Evolutionary conservation across 169 alveolate species (phyloP).

Genomic region (Eimeria sp.): DNA sequence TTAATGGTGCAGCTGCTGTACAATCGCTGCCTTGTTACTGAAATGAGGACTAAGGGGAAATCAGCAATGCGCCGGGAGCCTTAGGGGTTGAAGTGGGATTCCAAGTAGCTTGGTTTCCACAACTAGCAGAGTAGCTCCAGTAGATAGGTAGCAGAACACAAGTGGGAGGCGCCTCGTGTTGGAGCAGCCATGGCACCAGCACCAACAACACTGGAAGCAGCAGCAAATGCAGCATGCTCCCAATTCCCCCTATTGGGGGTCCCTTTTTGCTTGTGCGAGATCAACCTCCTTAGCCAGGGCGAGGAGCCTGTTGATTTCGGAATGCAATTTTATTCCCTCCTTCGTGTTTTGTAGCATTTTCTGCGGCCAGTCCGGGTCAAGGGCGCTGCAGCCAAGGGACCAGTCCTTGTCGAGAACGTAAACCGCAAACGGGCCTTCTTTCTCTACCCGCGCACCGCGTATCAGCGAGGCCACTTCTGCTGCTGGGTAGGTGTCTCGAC

Average conservation of each 20-base stretch:
- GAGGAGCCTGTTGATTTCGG: conserved; percentile 36
- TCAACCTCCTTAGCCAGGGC: conserved; percentile 40
- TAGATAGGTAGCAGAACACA: not conserved
- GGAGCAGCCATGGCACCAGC: conserved; percentile 8
- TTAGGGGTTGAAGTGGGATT: not conserved
- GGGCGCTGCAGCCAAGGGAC: conserved; percentile 40
- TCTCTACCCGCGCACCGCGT: conserved; percentile 15
- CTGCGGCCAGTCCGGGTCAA: conserved; percentile 46
- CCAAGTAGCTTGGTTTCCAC: not conserved
- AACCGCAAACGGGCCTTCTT: conserved; percentile 40
- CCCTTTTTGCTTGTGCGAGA: not conserved
- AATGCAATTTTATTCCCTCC: conserved; percentile 29
- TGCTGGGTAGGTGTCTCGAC: conserved; percentile 31
- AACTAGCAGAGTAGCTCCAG: not conserved
- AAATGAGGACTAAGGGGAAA: not conserved
- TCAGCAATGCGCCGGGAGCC: not conserved
- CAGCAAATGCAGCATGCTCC: not conserved
- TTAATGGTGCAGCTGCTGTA: not conserved
- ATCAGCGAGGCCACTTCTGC: conserved; percentile 35
- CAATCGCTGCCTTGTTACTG: not conserved
- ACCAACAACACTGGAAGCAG: not conserved
- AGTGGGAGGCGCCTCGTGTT: not conserved
- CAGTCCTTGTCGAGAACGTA: conserved; percentile 46
- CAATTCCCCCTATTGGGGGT: not conserved
- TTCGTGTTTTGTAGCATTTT: conserved; percentile 50